Evolutionary conservation across 2,329 filamentous ascomycete species (phyloP).

Genomic region (Lachnellula suecica): DNA sequence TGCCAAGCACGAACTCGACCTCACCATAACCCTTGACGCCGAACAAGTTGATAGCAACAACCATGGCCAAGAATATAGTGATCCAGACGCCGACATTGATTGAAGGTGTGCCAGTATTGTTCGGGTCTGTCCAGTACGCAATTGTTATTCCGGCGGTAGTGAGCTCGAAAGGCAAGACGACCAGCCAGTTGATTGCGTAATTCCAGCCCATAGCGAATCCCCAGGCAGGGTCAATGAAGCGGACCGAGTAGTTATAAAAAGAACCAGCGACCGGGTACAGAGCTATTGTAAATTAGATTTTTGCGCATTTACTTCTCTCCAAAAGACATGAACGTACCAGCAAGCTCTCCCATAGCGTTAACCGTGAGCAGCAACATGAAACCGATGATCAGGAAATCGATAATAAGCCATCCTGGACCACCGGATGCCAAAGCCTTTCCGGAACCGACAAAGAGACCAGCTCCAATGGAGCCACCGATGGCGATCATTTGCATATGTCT

Average conservation of each 20-base stretch:
- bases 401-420: constrained; percentile 72
- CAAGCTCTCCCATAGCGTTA: constrained; percentile 87
- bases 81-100: constrained; percentile 70
- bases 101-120: constrained; percentile 41
- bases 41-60: constrained; percentile 81
- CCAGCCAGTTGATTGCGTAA: constrained; percentile 85
- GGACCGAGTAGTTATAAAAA: constrained; percentile 87
- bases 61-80: constrained; percentile 75
- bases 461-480: constrained; percentile 49
- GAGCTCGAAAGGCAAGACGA: constrained; percentile 80
- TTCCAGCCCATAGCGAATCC: constrained; percentile 95
- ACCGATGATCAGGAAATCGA: constrained; percentile 78
- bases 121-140: constrained; percentile 68
- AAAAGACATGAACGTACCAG: constrained; percentile 62
- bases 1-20: constrained; percentile 85
- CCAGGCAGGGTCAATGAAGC: constrained; percentile 94
- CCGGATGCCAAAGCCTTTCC: constrained; percentile 41
- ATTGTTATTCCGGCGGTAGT: constrained; percentile 84
- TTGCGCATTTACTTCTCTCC: not conserved
- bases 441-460: constrained; percentile 49
- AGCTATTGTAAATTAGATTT: constrained; percentile 14
- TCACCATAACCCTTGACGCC: constrained; percentile 88
- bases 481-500: constrained; percentile 53
- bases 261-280: constrained; percentile 90
- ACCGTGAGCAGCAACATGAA: constrained; percentile 61